phyloP scores from a whole-genome alignment of 2,329 filamentous ascomycete species.

The Exophiala spinifera region DNA sequence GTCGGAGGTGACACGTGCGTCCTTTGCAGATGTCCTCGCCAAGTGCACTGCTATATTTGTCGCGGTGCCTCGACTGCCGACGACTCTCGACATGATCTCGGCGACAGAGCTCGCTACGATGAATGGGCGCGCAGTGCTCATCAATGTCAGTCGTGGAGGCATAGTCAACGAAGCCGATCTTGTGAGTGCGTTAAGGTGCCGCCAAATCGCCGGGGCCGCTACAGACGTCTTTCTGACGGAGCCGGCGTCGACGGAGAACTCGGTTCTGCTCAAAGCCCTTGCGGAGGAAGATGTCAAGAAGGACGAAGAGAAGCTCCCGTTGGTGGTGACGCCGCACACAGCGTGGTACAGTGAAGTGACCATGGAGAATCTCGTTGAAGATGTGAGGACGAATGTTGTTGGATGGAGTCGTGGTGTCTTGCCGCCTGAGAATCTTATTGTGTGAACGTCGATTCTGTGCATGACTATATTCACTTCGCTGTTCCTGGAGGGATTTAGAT shows the following conservation, averaged over 20 bases:
- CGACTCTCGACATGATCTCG: slow-evolving; percentile 33
- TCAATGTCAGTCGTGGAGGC: slow-evolving; percentile 50
- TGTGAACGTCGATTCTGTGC: not conserved
- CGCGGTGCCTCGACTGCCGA: slow-evolving; percentile 29
- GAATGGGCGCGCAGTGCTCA: slow-evolving; percentile 41
- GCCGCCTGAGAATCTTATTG: not conserved
- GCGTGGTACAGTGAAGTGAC: slow-evolving; percentile 52
- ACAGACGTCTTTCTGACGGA: slow-evolving; percentile 49
- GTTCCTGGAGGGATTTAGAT: too few species aligned
- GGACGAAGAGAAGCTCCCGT: slow-evolving; percentile 5
- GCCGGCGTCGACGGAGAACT: slow-evolving; percentile 43
- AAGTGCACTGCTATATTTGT: slow-evolving; percentile 33
- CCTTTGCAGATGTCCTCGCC: slow-evolving; percentile 32
- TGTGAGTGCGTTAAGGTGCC: slow-evolving; percentile 41
- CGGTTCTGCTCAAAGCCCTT: slow-evolving; percentile 42
- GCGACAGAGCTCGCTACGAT: slow-evolving; percentile 43
- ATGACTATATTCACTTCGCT: too few species aligned
- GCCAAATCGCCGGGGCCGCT: slow-evolving; percentile 46
- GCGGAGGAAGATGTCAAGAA: slow-evolving; percentile 37
- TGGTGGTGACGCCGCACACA: slow-evolving; percentile 52
- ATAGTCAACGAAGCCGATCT: slow-evolving; percentile 50
- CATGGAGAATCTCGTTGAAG: slow-evolving; percentile 40
- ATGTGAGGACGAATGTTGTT: not conserved
- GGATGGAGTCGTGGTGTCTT: not conserved
- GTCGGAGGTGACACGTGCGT: not conserved